A percentile compares a stretch with the other conserved stretches of the same genome.
These are phyloP conservation scores for Fusarium pseudograminearum DNA, from an alignment of 2,329 filamentous ascomycete species.

Conservation along the genomic window DNA sequence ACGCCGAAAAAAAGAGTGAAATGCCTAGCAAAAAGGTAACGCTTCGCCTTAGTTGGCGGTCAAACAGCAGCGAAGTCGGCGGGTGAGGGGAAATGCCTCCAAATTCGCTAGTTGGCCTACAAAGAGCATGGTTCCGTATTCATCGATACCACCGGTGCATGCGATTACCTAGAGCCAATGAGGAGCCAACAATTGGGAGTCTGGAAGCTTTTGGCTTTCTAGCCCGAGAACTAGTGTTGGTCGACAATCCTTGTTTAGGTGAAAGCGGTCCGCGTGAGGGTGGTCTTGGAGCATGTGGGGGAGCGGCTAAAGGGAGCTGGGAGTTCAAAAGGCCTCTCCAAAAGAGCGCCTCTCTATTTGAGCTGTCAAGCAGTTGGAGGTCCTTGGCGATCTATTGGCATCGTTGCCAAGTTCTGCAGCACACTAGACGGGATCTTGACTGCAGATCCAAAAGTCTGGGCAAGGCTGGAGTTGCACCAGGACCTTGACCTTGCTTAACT, in stretches of 20 bases:
- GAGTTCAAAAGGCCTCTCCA: conserved; percentile 12
- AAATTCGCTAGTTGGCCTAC: conserved; percentile 16
- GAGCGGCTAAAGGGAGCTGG: conserved; percentile 7
- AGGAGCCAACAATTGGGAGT: conserved; percentile 5
- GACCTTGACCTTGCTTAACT: neutral
- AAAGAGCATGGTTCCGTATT: conserved; percentile 21
- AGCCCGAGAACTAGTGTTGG: conserved; percentile 21
- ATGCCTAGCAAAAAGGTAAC: conserved; percentile 19
- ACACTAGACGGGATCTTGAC: conserved; percentile 13
- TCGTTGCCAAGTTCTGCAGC: conserved; percentile 38
- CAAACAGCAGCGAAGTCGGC: conserved; percentile 11
- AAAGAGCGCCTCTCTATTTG: neutral
- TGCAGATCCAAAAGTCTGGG: conserved; percentile 42
- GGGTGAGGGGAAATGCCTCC: conserved; percentile 31
- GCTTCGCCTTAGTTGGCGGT: conserved; percentile 17
- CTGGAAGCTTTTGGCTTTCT: conserved; percentile 49
- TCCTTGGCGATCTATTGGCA: conserved; percentile 24
- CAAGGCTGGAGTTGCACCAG: conserved; percentile 13
- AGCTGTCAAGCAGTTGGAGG: conserved; percentile 7
- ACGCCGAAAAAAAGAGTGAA: conserved; percentile 30
- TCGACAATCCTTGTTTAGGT: conserved; percentile 12
- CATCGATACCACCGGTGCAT: conserved; percentile 18
- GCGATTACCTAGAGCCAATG: conserved; percentile 31
- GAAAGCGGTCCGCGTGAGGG: conserved; percentile 11
- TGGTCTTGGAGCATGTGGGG: conserved; percentile 26